Evolutionary conservation across 345 rosid genomes (phyloP).

Genomic region (Arabis alpina): DNA sequence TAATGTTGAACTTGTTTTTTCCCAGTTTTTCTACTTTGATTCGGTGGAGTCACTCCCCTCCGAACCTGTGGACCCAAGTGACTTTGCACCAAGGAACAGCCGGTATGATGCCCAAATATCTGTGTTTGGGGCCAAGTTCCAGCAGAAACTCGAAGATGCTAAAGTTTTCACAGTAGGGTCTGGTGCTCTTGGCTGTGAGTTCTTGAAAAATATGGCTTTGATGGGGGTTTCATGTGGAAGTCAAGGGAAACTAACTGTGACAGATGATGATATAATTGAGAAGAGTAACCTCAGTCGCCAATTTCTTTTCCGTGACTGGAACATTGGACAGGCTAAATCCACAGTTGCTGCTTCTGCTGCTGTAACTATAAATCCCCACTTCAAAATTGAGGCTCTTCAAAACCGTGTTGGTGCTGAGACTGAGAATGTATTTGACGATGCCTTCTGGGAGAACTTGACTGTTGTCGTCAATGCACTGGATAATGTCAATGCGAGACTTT

Average conservation of each 20-base stretch:
- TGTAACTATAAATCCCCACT: constrained; percentile 65
- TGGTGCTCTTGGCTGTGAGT: constrained; percentile 98
- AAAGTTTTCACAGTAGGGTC: constrained; percentile 83
- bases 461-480: constrained; percentile 90
- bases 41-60: constrained; percentile 92
- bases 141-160: constrained; percentile 93
- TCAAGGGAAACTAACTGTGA: constrained; percentile 81
- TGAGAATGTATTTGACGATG: constrained; percentile 87
- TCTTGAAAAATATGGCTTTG: constrained; percentile 88
- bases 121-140: constrained; percentile 92
- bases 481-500: constrained; percentile 95
- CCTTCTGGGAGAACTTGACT: constrained; percentile 89
- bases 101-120: constrained; percentile 98
- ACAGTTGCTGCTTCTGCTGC: constrained; percentile 98
- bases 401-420: constrained; percentile 97
- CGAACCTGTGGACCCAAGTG: constrained; percentile 70
- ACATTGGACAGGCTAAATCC: constrained; percentile 99
- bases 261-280: constrained; percentile 99
- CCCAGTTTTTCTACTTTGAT: constrained; percentile 96
- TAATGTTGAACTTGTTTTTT: constrained; percentile 31
- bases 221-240: constrained; percentile 95
- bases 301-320: constrained; percentile 98
- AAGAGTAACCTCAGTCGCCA: constrained; percentile 99
- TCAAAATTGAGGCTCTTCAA: constrained; percentile 87
- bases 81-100: constrained; percentile 69